These are phyloP conservation scores for Scheffersomyces coipomensis DNA, from an alignment of 805 yeast genomes.

Conservation along the genomic window DNA sequence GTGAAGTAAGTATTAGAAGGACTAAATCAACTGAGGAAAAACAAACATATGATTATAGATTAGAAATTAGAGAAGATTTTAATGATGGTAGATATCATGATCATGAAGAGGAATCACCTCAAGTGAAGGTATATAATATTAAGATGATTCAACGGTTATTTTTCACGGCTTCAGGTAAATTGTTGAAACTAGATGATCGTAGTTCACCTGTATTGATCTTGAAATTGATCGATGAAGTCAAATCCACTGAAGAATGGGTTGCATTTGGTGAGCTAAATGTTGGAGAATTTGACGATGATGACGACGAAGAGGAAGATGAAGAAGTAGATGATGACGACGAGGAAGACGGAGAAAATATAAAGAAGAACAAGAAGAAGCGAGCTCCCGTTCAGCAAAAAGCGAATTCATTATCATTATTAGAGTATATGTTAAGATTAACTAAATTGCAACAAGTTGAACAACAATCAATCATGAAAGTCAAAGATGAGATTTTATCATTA, in stretches of 20 bases:
- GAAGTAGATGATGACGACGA: conserved; percentile 25
- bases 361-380: conserved; percentile 1
- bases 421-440: conserved; percentile 59
- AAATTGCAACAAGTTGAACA: conserved; percentile 63
- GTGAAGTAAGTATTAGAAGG: conserved; percentile 39
- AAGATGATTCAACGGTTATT: conserved; percentile 50
- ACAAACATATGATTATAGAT: conserved; percentile 36
- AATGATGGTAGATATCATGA: conserved; percentile 77
- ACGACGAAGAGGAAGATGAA: conserved; percentile 16
- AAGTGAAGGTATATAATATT: conserved; percentile 32
- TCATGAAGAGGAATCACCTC: conserved; percentile 43
- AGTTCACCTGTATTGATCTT: conserved; percentile 66
- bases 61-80: conserved; percentile 55
- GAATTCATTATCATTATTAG: conserved; percentile 55
- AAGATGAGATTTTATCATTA: conserved; percentile 64
- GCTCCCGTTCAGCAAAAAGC: conserved; percentile 9
- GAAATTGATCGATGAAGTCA: conserved; percentile 32
- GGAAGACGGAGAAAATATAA: conserved; percentile 13
- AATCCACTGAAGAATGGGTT: conserved; percentile 42
- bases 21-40: conserved; percentile 12
- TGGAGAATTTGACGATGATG: conserved; percentile 24
- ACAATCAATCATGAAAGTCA: conserved; percentile 47
- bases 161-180: conserved; percentile 67
- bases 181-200: conserved; percentile 61
- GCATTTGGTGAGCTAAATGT: conserved; percentile 44